Evolutionary conservation across 2,329 filamentous ascomycete species (phyloP), one percentile per base, ranked within the genome.

Genomic region (Epichloe festucae): DNA sequence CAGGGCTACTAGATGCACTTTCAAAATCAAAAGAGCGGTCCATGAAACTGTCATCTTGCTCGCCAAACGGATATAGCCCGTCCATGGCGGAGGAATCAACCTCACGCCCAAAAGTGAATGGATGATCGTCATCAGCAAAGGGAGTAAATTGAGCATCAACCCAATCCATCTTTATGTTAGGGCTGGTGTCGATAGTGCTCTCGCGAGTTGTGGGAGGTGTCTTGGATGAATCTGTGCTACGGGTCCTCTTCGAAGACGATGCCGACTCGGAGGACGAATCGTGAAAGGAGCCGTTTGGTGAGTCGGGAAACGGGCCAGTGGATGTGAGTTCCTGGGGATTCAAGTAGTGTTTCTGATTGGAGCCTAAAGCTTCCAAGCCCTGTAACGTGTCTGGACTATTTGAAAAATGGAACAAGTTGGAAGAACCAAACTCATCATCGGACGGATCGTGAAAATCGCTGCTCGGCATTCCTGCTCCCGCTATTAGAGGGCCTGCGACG

Each of bases 1-100:
- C 73, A 5, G 80, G 78, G 54, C 78, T 84, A 57, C 73, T 79
- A 2, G 77, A 74, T 8, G 75, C 74, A 57, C 77, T 79, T 15
- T 76, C 74, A 59, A 83, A 82, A 56, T 80, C 75, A 57, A 81
- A 79, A 46, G 71, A 67, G 45, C 68, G 67, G 49, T 74, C 68
- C 68, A 76, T 72, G 49, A 70, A 70, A 56, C 69, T 68, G 53
- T 74, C 73, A 52, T 65, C 63, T 17, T 64, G 57, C n/a, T 65
- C 60, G 34, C 56, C 53, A 51, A 68, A 67, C 38, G 53, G 58
- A 48, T 66, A 67, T 5, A 68, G 52, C 46, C 56, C 60, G 27
- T 63, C 64, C 47, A 64, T 56, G 46, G 55, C 49, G 17, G 62
- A 55, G 43, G 62, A 55, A 23, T 59, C 56, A 17, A 53, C 54